Evolutionary conservation across 768 basidiomycete genomes (phyloP).

Genomic region (Neoboletus magnificus): DNA sequence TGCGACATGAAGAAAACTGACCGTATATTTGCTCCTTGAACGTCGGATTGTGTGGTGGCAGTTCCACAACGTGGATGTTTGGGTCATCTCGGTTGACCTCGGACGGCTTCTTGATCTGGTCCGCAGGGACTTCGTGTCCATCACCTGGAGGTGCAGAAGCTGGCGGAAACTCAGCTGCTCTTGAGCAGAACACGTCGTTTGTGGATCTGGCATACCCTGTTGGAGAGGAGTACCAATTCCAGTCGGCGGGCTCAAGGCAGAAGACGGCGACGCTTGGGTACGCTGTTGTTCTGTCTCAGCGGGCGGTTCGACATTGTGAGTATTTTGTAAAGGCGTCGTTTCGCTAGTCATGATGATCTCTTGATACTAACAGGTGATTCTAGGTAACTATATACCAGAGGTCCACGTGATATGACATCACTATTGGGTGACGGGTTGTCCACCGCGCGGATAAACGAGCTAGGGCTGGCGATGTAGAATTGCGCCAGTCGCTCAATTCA

Average conservation of each 20-base stretch:
- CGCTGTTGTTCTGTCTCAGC: conserved; percentile 4
- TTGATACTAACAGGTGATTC: neutral
- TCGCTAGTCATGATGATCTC: conserved; percentile 5
- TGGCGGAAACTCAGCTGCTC: conserved; percentile 10
- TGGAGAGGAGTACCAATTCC: conserved; percentile 30
- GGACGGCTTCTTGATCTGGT: conserved; percentile 26
- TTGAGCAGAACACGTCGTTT: neutral
- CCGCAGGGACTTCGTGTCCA: conserved; percentile 31
- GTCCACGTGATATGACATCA: conserved; percentile 30
- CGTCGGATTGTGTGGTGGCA: conserved; percentile 33
- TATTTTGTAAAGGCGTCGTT: neutral
- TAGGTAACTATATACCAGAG: neutral
- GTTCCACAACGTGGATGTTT: conserved; percentile 24
- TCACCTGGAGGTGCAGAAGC: conserved; percentile 37
- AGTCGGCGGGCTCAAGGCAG: conserved; percentile 26
- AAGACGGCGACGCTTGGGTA: conserved; percentile 15
- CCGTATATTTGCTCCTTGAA: conserved; percentile 63
- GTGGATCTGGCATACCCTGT: conserved; percentile 34
- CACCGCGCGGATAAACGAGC: too few species aligned
- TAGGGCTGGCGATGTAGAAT: neutral
- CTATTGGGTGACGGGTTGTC: too few species aligned
- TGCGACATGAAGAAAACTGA: conserved; percentile 21
- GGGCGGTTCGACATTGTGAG: neutral
- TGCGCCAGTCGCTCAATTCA: neutral
- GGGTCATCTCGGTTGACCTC: conserved; percentile 27